Evolutionary conservation across 768 basidiomycete species (phyloP).

Genomic region (Tulasnella sp.): DNA sequence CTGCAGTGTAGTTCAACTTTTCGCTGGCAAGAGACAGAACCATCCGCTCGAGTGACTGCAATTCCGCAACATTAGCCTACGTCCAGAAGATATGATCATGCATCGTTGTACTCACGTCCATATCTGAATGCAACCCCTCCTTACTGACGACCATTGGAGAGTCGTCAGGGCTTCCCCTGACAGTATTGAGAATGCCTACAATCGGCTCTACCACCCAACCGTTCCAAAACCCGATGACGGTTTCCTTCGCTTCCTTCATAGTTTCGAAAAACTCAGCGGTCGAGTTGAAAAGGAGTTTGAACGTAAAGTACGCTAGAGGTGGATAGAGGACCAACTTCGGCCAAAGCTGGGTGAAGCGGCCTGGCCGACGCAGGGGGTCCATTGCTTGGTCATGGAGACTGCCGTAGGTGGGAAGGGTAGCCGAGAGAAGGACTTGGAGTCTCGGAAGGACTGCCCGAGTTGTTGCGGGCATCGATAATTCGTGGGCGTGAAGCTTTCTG

Average conservation of each 20-base stretch:
- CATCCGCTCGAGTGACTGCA: constrained; percentile 91
- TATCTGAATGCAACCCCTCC: constrained; percentile 82
- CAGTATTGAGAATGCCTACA: constrained; percentile 77
- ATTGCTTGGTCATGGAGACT: constrained; percentile 43
- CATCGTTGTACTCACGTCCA: constrained; percentile 59
- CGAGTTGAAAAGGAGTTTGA: constrained; percentile 59
- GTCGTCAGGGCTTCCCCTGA: constrained; percentile 77
- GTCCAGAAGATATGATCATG: not conserved
- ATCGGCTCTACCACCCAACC: constrained; percentile 89
- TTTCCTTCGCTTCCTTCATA: constrained; percentile 64
- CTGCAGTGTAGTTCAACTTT: constrained; percentile 64
- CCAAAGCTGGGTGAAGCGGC: constrained; percentile 72
- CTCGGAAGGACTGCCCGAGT: constrained; percentile 38
- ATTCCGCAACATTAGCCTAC: not conserved
- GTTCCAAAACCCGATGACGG: constrained; percentile 69
- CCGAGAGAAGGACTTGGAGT: constrained; percentile 43
- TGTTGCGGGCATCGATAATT: constrained; percentile 30
- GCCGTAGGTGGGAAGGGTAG: constrained; percentile 43
- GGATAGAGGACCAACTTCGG: constrained; percentile 79
- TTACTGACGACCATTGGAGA: constrained; percentile 70
- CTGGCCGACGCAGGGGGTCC: constrained; percentile 64
- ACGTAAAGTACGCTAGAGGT: constrained; percentile 59
- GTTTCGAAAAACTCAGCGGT: constrained; percentile 61
- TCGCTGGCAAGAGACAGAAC: constrained; percentile 81
- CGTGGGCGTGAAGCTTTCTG: constrained; percentile 17